Conservation (phyloP, 2,329 filamentous ascomycete species). For the Tolypocladium tropicale region DNA sequence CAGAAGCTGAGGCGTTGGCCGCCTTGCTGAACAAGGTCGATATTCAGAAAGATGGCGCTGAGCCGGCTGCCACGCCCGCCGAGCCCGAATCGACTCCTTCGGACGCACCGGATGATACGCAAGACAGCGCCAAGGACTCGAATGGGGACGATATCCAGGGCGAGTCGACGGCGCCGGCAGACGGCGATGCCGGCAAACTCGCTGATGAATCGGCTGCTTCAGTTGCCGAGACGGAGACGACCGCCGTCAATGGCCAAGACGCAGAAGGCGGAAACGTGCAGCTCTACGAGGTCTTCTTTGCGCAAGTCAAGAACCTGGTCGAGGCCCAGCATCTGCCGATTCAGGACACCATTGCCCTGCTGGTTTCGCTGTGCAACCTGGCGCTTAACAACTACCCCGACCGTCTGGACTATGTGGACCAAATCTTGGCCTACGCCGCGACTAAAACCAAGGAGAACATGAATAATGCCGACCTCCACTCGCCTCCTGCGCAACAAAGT, state of each 20-base stretch:
- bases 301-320: conserved; percentile 88
- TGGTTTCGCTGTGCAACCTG: conserved; percentile 89
- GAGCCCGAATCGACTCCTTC: conserved; percentile 24
- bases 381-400: conserved; percentile 94
- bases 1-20: conserved; percentile 75
- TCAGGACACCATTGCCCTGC: conserved; percentile 84
- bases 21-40: conserved; percentile 70
- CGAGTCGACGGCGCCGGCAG: conserved; percentile 10
- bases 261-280: conserved; percentile 57
- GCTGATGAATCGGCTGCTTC: conserved; percentile 25
- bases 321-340: conserved; percentile 85
- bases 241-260: conserved; percentile 36
- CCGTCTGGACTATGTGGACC: conserved; percentile 86
- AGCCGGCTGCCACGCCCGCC: conserved; percentile 6
- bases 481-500: conserved; percentile 75
- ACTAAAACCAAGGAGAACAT: conserved; percentile 79
- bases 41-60: conserved; percentile 45
- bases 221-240: conserved; percentile 35
- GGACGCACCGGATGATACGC: conserved; percentile 10
- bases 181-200: conserved; percentile 19
- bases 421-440: conserved; percentile 81
- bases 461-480: conserved; percentile 93
- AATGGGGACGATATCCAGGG: conserved; percentile 13
- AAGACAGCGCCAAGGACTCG: conserved; percentile 20
- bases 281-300: conserved; percentile 95